Evolutionary conservation across 805 yeast species (phyloP).

Genomic region (Wickerhamomyces xylosicus): DNA sequence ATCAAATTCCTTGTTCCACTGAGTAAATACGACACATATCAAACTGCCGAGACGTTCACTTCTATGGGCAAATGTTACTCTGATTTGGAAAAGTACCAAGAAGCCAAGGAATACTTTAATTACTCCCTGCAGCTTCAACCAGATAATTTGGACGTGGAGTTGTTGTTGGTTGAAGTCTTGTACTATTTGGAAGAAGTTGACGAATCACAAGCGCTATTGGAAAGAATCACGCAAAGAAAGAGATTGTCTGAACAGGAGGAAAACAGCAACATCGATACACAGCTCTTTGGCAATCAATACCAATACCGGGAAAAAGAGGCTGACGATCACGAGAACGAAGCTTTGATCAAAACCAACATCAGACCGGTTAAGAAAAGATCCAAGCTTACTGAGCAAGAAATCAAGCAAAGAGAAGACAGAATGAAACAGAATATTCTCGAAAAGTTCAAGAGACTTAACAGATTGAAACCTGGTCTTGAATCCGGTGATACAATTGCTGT

Average conservation of each 20-base stretch:
- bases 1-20: constrained; percentile 53
- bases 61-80: constrained; percentile 70
- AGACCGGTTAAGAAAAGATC: constrained; percentile 21
- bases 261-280: constrained; percentile 7
- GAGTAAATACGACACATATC: constrained; percentile 40
- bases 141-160: constrained; percentile 57
- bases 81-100: constrained; percentile 58
- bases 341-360: constrained; percentile 12
- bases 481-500: constrained; percentile 50
- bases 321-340: constrained; percentile 8
- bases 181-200: constrained; percentile 54
- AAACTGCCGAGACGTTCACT: constrained; percentile 32
- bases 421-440: constrained; percentile 49
- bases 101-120: constrained; percentile 51
- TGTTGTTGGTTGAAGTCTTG: constrained; percentile 75
- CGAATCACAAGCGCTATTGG: constrained; percentile 42
- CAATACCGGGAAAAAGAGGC: not conserved
- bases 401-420: constrained; percentile 41
- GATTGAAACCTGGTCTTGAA: constrained; percentile 39
- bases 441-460: constrained; percentile 41
- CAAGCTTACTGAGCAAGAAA: constrained; percentile 32
- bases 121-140: constrained; percentile 47
- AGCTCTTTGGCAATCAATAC: not conserved
- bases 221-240: constrained; percentile 37
- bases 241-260: constrained; percentile 13